Evolutionary conservation across 495 filamentous ascomycete species (phyloP).

Genomic region (Aspergillus cavernicola): DNA sequence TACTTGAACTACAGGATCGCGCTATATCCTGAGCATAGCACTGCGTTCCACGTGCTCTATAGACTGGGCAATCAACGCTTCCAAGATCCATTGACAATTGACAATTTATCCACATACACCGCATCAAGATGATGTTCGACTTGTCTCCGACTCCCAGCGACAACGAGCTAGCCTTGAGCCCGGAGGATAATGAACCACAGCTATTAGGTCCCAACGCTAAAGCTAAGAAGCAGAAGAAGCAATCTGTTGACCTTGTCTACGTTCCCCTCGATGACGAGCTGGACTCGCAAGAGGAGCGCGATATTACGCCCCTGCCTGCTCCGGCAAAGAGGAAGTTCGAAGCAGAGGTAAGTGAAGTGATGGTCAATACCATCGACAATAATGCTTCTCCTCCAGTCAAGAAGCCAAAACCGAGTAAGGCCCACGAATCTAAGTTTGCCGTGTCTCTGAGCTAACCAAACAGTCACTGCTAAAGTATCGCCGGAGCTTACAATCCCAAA

Average conservation of each 20-base stretch:
- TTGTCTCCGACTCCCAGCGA: not conserved
- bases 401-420: not conserved
- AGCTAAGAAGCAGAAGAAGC: not conserved
- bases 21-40: not conserved
- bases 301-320: not conserved
- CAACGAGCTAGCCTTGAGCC: not conserved
- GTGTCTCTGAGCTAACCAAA: not conserved
- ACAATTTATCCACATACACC: not conserved
- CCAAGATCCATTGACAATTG: no score
- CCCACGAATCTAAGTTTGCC: not conserved
- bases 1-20: not conserved
- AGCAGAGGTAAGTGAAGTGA: not conserved
- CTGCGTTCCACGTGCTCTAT: no score
- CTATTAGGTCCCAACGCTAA: not conserved
- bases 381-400: not conserved
- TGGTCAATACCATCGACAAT: not conserved
- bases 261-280: not conserved
- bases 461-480: not conserved
- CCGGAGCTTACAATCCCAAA: not conserved
- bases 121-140: not conserved
- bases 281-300: not conserved
- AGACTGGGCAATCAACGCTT: no score
- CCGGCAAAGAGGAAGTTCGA: slow-evolving; percentile 5
- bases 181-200: not conserved
- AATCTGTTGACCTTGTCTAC: not conserved